Conservation (phyloP, 2,329 filamentous ascomycete genomes). For the Aotearoamyces nothofagi region DNA sequence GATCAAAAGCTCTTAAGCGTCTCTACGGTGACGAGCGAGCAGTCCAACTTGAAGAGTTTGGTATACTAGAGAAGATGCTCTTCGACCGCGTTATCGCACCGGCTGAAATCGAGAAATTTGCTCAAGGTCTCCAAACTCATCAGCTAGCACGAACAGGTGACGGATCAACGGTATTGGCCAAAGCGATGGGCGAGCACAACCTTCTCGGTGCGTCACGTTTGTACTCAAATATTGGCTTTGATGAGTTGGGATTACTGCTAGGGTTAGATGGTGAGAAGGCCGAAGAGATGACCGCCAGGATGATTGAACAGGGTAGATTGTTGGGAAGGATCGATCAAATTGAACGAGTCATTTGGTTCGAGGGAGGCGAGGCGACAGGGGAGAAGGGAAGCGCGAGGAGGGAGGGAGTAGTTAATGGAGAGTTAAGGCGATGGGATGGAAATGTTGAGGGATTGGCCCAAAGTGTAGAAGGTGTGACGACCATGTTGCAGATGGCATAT, state of each 20-base stretch:
- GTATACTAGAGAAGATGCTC: slow-evolving; percentile 95
- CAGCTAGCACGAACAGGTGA: slow-evolving; percentile 84
- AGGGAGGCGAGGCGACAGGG: slow-evolving; percentile 54
- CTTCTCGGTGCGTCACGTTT: slow-evolving; percentile 70
- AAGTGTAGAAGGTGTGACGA: slow-evolving; percentile 77
- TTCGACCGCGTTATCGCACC: slow-evolving; percentile 70
- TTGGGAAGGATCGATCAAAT: slow-evolving; percentile 91
- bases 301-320: slow-evolving; percentile 90
- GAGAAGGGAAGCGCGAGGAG: slow-evolving; percentile 53
- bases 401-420: slow-evolving; percentile 46
- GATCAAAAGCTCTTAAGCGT: slow-evolving; percentile 64
- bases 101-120: slow-evolving; percentile 76
- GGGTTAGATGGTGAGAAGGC: slow-evolving; percentile 68
- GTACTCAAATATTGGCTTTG: slow-evolving; percentile 64
- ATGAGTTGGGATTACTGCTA: slow-evolving; percentile 61
- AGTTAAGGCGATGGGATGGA: slow-evolving; percentile 75
- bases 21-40: slow-evolving; percentile 90
- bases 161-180: slow-evolving; percentile 82
- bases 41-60: slow-evolving; percentile 58
- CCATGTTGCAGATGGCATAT: slow-evolving; percentile 65
- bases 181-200: slow-evolving; percentile 93
- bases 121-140: slow-evolving; percentile 65
- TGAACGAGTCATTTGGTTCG: slow-evolving; percentile 75
- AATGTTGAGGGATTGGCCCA: slow-evolving; percentile 79
- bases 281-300: slow-evolving; percentile 80